These are phyloP conservation scores for Ascochyta lentis DNA, from an alignment of 2,329 filamentous ascomycete genomes.

Conservation along the genomic window DNA sequence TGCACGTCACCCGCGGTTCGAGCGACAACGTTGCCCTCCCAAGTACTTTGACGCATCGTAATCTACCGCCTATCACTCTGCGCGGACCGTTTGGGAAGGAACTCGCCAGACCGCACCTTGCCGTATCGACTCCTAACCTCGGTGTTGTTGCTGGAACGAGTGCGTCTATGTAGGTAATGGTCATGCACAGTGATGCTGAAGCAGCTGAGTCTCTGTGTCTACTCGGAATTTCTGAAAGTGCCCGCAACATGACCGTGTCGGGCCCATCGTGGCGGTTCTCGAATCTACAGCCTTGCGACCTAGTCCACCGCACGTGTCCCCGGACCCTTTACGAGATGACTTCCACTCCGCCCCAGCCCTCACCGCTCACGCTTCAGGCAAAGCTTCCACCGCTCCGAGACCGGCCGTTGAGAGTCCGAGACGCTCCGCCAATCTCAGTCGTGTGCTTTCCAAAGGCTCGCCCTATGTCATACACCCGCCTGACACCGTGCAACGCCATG, in stretches of 20 bases:
- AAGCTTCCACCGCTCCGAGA: slow-evolving; percentile 31
- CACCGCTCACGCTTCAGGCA: slow-evolving; percentile 34
- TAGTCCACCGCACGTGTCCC: slow-evolving; percentile 27
- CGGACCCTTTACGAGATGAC: slow-evolving; percentile 21
- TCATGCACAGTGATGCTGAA: slow-evolving; percentile 2
- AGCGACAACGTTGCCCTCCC: slow-evolving; percentile 16
- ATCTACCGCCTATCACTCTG: slow-evolving; percentile 25
- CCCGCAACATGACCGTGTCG: slow-evolving; percentile 4
- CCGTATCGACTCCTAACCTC: slow-evolving; percentile 12
- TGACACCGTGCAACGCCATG: slow-evolving; percentile 19
- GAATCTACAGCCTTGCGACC: slow-evolving; percentile 18
- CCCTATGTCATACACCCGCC: slow-evolving; percentile 28
- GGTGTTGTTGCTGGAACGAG: slow-evolving; percentile 13
- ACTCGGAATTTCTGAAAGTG: slow-evolving; percentile 5
- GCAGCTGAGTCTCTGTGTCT: not conserved
- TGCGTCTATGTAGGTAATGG: slow-evolving; percentile 9
- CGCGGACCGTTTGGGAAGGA: slow-evolving; percentile 14
- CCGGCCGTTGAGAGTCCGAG: slow-evolving; percentile 18
- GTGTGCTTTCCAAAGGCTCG: slow-evolving; percentile 5
- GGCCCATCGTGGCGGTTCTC: slow-evolving; percentile 6
- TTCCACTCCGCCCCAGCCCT: slow-evolving; percentile 35
- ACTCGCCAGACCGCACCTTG: slow-evolving; percentile 18
- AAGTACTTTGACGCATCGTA: slow-evolving; percentile 21
- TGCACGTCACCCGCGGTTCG: slow-evolving; percentile 35
- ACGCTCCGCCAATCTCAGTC: slow-evolving; percentile 29